These are phyloP conservation scores for Houttuynia cordata DNA, from an alignment of 164 flowering plant species.

Conservation along the genomic window DNA sequence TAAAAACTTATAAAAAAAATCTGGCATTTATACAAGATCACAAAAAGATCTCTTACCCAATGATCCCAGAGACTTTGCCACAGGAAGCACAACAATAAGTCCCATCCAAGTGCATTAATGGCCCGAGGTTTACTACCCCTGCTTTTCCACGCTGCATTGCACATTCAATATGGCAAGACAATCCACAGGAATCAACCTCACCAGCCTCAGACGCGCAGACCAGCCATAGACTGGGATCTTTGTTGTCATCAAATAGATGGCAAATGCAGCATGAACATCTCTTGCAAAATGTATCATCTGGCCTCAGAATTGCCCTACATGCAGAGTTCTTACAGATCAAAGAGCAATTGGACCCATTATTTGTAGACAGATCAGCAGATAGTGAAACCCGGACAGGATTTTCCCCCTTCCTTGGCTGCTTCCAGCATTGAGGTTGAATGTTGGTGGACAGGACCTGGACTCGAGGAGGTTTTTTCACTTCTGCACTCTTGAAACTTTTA, in stretches of 20 bases:
- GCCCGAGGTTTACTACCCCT: constrained; percentile 90
- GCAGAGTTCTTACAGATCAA: constrained; percentile 96
- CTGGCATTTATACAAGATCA: not conserved
- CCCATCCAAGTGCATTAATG: constrained; percentile 90
- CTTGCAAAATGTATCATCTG: constrained; percentile 86
- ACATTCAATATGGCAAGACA: constrained; percentile 96
- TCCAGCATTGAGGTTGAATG: constrained; percentile 31
- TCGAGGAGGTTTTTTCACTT: constrained; percentile 35
- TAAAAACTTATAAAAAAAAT: constrained; percentile 4
- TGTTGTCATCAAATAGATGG: constrained; percentile 92
- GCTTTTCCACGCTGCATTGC: constrained; percentile 73
- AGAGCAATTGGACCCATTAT: constrained; percentile 32
- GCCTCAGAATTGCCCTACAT: constrained; percentile 65
- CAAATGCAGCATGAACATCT: constrained; percentile 99
- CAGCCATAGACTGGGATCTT: constrained; percentile 99
- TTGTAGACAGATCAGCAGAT: constrained; percentile 32
- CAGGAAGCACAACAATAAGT: constrained; percentile 96
- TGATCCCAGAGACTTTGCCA: constrained; percentile 91
- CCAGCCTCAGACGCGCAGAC: constrained; percentile 70
- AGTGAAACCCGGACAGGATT: constrained; percentile 45
- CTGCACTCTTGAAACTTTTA: constrained; percentile 50
- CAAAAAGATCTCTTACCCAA: constrained; percentile 41
- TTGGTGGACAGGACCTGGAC: constrained; percentile 13
- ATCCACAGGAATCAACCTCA: constrained; percentile 64
- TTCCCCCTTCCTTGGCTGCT: constrained; percentile 69